Percentiles rank a stretch among this genome's conserved stretches.
Conservation (phyloP, 805 yeast genomes). For the Candida yuanshanica region DNA sequence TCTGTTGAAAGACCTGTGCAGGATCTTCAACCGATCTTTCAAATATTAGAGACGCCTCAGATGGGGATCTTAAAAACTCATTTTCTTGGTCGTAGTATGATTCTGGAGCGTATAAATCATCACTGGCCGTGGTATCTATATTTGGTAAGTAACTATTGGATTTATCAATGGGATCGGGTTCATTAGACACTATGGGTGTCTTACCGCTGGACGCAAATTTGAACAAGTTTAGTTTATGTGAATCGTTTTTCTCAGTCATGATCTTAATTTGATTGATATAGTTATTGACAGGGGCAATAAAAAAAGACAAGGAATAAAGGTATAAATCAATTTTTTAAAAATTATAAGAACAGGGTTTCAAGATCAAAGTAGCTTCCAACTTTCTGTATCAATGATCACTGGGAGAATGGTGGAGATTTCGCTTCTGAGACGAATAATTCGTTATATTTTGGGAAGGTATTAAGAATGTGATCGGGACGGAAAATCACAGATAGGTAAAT, state of each 20-base stretch:
- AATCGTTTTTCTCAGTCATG: neutral
- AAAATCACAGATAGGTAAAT: too few relatives aligned
- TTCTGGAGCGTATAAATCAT: neutral
- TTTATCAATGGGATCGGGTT: neutral
- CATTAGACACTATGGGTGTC: neutral
- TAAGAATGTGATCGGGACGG: too few relatives aligned
- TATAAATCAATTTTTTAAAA: too few relatives aligned
- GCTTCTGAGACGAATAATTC: too few relatives aligned
- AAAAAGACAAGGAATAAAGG: too few relatives aligned
- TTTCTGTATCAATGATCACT: too few relatives aligned
- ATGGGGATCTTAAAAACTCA: constrained; percentile 5
- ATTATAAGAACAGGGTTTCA: too few relatives aligned
- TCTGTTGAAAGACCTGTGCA: constrained; percentile 23
- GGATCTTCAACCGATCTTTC: constrained; percentile 66
- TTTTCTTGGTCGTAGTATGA: constrained; percentile 1
- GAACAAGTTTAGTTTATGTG: constrained; percentile 8
- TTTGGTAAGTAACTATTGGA: neutral
- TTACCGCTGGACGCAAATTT: constrained; percentile 3
- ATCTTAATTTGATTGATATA: too few relatives aligned
- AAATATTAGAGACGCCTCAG: constrained; percentile 44
- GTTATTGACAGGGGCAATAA: too few relatives aligned
- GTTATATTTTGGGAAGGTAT: too few relatives aligned
- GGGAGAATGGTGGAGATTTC: too few relatives aligned
- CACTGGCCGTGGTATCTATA: neutral
- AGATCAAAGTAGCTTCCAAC: too few relatives aligned